A percentile compares a stretch with the other conserved stretches of the same genome.
These are phyloP conservation scores for Akanthomyces uredinophilus DNA, from an alignment of 2,329 filamentous ascomycete genomes.

Conservation along the genomic window DNA sequence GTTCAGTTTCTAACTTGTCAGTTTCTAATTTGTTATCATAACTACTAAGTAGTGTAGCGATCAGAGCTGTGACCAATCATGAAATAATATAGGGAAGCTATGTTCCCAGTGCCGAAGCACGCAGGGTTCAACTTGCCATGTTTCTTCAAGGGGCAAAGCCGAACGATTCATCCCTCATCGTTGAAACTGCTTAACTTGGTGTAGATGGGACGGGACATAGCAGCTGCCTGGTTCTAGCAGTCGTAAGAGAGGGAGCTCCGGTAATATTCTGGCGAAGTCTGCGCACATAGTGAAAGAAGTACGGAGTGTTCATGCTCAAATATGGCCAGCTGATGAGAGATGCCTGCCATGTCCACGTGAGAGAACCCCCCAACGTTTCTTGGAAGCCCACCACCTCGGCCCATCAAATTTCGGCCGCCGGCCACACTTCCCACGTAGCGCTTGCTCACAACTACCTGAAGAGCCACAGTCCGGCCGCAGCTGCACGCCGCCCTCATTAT, in stretches of 20 bases:
- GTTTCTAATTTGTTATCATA: not conserved
- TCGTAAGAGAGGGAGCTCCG: not conserved
- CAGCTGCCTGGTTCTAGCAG: not conserved
- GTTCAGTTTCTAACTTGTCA: not conserved
- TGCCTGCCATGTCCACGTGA: slow-evolving; percentile 12
- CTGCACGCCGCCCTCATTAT: not conserved
- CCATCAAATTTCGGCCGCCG: slow-evolving; percentile 12
- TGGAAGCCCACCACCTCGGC: slow-evolving; percentile 15
- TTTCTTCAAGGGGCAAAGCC: not conserved
- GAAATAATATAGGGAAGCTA: not conserved
- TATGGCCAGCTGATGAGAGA: slow-evolving; percentile 8
- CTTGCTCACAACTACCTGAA: not conserved
- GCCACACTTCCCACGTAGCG: not conserved
- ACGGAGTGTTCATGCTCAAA: not conserved
- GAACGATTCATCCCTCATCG: not conserved
- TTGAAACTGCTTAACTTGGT: not conserved
- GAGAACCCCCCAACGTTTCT: slow-evolving; percentile 15
- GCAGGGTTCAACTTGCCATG: not conserved
- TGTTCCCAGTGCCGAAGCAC: not conserved
- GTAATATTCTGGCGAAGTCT: not conserved
- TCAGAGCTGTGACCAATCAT: too few relatives aligned
- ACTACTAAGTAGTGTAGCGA: not conserved
- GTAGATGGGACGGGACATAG: not conserved
- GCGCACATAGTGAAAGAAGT: not conserved
- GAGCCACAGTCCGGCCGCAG: not conserved